Percentiles rank a stretch among this genome's conserved stretches.
Evolutionary conservation across 2,329 filamentous ascomycete genomes (phyloP).

Genomic region (Xylaria sp.): DNA sequence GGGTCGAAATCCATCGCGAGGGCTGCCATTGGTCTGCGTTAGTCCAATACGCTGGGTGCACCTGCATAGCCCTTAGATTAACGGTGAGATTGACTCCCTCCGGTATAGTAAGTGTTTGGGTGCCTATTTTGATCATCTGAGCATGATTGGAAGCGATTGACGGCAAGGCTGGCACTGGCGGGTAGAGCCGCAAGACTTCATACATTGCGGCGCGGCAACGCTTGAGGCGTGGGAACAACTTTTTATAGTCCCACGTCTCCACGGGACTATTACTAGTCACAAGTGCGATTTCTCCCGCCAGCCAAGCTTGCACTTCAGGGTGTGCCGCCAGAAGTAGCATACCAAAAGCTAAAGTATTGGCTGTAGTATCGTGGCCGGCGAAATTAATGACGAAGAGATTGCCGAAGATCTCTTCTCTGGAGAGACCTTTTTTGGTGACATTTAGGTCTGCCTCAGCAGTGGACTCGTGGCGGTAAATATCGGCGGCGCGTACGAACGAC

Average conservation of each 20-base stretch:
- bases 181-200: slow-evolving; percentile 21
- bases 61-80: background rate
- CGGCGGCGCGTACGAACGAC: slow-evolving; percentile 40
- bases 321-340: slow-evolving; percentile 19
- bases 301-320: slow-evolving; percentile 20
- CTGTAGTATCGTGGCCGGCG: slow-evolving; percentile 25
- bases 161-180: background rate
- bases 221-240: slow-evolving; percentile 16
- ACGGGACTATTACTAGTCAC: background rate
- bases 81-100: background rate
- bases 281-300: slow-evolving; percentile 8
- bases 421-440: slow-evolving; percentile 30
- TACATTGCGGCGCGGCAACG: slow-evolving; percentile 11
- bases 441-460: slow-evolving; percentile 10
- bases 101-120: background rate
- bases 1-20: slow-evolving; percentile 7
- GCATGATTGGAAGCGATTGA: background rate
- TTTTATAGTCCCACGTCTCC: slow-evolving; percentile 3
- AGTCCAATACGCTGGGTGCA: background rate
- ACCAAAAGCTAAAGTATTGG: slow-evolving; percentile 5
- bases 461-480: slow-evolving; percentile 17
- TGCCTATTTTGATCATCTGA: background rate
- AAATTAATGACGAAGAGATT: slow-evolving; percentile 33
- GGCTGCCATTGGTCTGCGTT: slow-evolving; percentile 6
- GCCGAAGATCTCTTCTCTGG: slow-evolving; percentile 19